Conservation (phyloP, 352 stramenopile species). For the Phytopythium mirpurense region DNA sequence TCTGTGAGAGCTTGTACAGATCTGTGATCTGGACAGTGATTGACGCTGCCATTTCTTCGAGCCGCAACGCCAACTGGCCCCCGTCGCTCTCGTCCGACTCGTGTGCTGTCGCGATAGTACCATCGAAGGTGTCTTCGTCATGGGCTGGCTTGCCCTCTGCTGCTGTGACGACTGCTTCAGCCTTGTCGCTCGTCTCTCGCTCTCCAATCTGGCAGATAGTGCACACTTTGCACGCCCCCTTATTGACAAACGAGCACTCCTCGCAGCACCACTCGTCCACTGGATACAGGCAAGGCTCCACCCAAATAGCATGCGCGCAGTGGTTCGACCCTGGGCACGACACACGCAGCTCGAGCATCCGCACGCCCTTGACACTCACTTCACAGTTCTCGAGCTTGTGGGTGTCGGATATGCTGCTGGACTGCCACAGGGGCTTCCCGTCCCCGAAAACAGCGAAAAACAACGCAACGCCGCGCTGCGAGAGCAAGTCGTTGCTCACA, state of each 20-base stretch:
- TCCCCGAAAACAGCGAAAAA: conserved; percentile 74
- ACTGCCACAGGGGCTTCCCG: conserved; percentile 68
- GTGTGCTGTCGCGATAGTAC: neutral
- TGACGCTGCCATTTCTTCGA: conserved; percentile 15
- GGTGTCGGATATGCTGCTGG: conserved; percentile 40
- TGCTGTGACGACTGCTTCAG: neutral
- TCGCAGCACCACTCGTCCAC: conserved; percentile 69
- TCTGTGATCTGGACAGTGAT: conserved; percentile 27
- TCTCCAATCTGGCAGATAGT: conserved; percentile 34
- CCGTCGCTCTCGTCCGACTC: neutral
- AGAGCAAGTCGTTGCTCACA: conserved; percentile 45
- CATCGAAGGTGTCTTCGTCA: neutral
- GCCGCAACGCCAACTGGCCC: neutral
- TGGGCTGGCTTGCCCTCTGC: neutral
- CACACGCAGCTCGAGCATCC: conserved; percentile 72
- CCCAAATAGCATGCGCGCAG: conserved; percentile 74
- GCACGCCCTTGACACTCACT: conserved; percentile 44
- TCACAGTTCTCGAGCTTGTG: conserved; percentile 49
- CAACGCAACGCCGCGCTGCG: conserved; percentile 47
- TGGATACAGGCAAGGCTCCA: conserved; percentile 64
- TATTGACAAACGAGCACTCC: conserved; percentile 70
- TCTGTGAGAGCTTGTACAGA: conserved; percentile 20
- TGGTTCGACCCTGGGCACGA: conserved; percentile 72
- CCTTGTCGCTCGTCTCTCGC: conserved; percentile 13
- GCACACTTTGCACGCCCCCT: conserved; percentile 43